Percentiles rank a stretch among this genome's conserved stretches.
These are phyloP conservation scores for Fusarium poae DNA, from an alignment of 2,329 filamentous ascomycete genomes.

Conservation along the genomic window DNA sequence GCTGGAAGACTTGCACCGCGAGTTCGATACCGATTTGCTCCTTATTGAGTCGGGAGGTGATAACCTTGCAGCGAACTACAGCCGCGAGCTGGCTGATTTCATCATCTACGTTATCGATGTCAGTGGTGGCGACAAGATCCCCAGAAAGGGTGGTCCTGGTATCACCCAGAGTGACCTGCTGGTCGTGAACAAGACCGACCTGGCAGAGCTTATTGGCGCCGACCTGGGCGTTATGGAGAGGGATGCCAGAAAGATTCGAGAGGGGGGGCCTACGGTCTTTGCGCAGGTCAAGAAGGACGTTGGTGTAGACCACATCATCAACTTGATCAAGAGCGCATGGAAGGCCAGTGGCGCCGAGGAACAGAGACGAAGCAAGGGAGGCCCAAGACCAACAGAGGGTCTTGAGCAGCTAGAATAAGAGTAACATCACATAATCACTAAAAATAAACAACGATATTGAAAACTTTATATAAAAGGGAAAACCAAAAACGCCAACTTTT, in stretches of 20 bases:
- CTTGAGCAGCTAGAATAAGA: conserved; percentile 59
- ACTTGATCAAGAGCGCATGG: conserved; percentile 92
- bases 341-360: conserved; percentile 85
- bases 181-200: conserved; percentile 96
- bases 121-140: conserved; percentile 95
- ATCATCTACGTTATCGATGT: conserved; percentile 99
- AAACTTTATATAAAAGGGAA: conserved; percentile 23
- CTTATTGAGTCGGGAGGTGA: conserved; percentile 97
- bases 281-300: conserved; percentile 96
- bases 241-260: conserved; percentile 92
- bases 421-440: conserved; percentile 12
- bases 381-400: conserved; percentile 69
- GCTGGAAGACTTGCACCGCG: conserved; percentile 85
- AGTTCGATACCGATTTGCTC: conserved; percentile 84
- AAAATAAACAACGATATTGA: neutral
- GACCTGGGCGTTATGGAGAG: conserved; percentile 94
- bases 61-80: conserved; percentile 97
- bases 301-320: conserved; percentile 87
- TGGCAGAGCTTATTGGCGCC: conserved; percentile 90
- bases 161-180: conserved; percentile 97
- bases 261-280: conserved; percentile 95
- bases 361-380: conserved; percentile 65
- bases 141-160: conserved; percentile 93
- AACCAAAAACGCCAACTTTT: conserved; percentile 47
- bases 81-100: conserved; percentile 92